A percentile compares a stretch with the other conserved stretches of the same genome.
These are phyloP conservation scores for Symbiotaphrina buchneri DNA, from an alignment of 495 filamentous ascomycete species.

Conservation along the genomic window DNA sequence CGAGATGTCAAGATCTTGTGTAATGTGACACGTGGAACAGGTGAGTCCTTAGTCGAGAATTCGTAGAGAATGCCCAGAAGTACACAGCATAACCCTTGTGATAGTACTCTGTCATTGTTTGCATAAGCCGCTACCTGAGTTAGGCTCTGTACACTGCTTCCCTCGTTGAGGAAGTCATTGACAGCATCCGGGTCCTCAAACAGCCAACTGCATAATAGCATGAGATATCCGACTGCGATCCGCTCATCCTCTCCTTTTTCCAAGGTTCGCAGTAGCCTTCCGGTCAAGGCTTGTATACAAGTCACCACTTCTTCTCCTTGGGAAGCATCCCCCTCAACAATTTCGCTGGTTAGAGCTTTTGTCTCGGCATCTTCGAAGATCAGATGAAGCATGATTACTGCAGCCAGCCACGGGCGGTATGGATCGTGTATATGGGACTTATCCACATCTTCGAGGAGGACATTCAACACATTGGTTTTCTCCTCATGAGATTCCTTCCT, in stretches of 20 bases:
- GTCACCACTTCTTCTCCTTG: slow-evolving; percentile 90
- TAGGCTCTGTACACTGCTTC: slow-evolving; percentile 73
- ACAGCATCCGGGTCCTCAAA: slow-evolving; percentile 84
- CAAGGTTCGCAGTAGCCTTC: slow-evolving; percentile 54
- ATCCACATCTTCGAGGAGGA: slow-evolving; percentile 38
- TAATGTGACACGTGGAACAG: slow-evolving; percentile 61
- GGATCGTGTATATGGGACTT: slow-evolving; percentile 45
- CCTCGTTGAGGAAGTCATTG: slow-evolving; percentile 86
- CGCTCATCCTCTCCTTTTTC: slow-evolving; percentile 61
- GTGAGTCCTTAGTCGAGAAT: slow-evolving; percentile 93
- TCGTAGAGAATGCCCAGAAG: slow-evolving; percentile 83
- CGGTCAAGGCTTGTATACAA: slow-evolving; percentile 68
- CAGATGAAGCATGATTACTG: slow-evolving; percentile 77
- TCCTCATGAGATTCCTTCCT: slow-evolving; percentile 59
- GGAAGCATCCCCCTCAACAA: slow-evolving; percentile 75
- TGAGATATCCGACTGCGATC: slow-evolving; percentile 67
- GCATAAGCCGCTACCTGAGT: slow-evolving; percentile 50
- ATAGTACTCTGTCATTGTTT: slow-evolving; percentile 30
- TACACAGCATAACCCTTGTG: slow-evolving; percentile 64
- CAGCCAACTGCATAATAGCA: slow-evolving; percentile 81
- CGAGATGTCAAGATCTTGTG: slow-evolving; percentile 59
- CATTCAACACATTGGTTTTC: slow-evolving; percentile 77
- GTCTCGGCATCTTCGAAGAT: slow-evolving; percentile 60
- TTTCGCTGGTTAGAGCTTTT: slow-evolving; percentile 56
- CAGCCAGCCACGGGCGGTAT: slow-evolving; percentile 80